Evolutionary conservation across 2,329 filamentous ascomycete species (phyloP).

Genomic region (Calonectria pteridis): DNA sequence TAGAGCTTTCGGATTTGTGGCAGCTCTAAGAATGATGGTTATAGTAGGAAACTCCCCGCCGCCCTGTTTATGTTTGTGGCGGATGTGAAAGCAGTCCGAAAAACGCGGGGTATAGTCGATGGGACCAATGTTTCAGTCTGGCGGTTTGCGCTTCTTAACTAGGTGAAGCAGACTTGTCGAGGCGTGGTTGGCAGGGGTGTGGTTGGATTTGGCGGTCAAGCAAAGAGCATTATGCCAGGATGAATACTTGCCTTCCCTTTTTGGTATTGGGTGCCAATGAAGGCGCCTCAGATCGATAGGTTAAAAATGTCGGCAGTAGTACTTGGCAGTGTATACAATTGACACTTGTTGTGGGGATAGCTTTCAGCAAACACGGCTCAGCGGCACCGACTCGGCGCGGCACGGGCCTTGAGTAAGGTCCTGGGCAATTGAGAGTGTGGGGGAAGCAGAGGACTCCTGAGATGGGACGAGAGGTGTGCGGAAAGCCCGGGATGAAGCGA

Average conservation of each 20-base stretch:
- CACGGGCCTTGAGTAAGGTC: not conserved
- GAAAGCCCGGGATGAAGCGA: not conserved
- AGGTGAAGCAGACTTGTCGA: no score
- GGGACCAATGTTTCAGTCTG: not conserved
- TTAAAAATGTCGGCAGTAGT: not conserved
- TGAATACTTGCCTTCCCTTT: not conserved
- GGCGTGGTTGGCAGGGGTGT: not conserved
- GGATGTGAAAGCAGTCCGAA: not conserved
- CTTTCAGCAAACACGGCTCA: not conserved
- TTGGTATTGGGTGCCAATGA: not conserved
- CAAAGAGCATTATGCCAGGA: not conserved
- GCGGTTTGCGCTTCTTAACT: not conserved
- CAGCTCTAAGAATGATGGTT: not conserved
- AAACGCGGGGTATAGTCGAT: not conserved
- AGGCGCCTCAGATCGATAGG: not conserved
- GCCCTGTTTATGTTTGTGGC: not conserved
- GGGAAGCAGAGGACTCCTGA: not conserved
- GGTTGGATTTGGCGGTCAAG: not conserved
- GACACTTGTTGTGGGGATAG: not conserved
- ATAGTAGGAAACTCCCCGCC: not conserved
- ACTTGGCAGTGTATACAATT: not conserved
- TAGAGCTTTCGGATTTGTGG: not conserved
- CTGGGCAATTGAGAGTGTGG: not conserved
- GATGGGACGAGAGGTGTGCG: not conserved
- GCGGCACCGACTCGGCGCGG: not conserved